These are phyloP conservation scores for Pseudisothecium myosuroides DNA, from an alignment of 225 moss, liverwort and hornwort genomes.

Conservation along the genomic window DNA sequence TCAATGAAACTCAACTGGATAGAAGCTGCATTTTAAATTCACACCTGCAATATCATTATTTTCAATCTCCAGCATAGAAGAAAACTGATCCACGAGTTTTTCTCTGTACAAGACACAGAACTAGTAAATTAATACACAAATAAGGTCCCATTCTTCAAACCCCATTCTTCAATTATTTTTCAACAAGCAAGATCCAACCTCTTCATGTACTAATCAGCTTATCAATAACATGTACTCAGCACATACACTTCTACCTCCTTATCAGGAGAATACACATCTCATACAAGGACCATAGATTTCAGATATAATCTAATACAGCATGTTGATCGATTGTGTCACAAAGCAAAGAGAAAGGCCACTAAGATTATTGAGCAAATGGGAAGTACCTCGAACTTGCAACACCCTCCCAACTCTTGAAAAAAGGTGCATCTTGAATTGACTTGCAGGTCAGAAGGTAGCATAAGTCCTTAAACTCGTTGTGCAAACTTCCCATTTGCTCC, in stretches of 20 bases:
- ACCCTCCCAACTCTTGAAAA: slow-evolving; percentile 85
- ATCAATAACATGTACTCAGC: background rate
- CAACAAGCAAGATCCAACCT: background rate
- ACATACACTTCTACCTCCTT: background rate
- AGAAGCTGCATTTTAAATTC: background rate
- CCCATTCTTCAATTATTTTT: background rate
- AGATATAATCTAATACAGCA: background rate
- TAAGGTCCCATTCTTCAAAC: background rate
- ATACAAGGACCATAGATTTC: background rate
- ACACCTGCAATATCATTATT: slow-evolving; percentile 73
- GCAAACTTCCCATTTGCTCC: slow-evolving; percentile 72
- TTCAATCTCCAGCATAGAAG: slow-evolving; percentile 88
- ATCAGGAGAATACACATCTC: background rate
- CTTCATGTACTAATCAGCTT: background rate
- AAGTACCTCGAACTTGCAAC: slow-evolving; percentile 69
- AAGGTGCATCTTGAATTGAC: slow-evolving; percentile 81
- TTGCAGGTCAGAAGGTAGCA: slow-evolving; percentile 94
- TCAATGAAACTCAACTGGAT: background rate
- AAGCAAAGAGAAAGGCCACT: background rate
- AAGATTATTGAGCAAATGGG: background rate
- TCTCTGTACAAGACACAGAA: slow-evolving; percentile 34
- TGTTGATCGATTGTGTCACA: background rate
- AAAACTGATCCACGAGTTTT: slow-evolving; percentile 92
- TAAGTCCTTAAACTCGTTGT: slow-evolving; percentile 85
- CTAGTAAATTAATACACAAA: background rate